Conservation (phyloP, 2,329 filamentous ascomycete species). For the Hypomyces rosellus region DNA sequence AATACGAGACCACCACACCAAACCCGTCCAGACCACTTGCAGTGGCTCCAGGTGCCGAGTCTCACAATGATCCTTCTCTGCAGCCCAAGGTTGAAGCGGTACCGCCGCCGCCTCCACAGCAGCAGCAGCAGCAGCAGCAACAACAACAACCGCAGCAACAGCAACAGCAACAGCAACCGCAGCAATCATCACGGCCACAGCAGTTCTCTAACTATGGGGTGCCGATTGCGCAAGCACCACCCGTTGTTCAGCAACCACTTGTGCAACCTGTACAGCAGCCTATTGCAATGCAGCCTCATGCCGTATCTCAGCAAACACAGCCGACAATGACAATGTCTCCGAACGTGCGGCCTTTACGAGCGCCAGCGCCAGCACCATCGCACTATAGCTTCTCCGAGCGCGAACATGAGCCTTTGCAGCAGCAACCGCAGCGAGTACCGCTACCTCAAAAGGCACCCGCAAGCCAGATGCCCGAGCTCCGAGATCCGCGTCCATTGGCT, state of each 20-base stretch:
- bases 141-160: neutral
- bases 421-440: constrained; percentile 32
- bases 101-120: constrained; percentile 1
- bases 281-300: constrained; percentile 29
- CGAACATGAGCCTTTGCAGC: constrained; percentile 28
- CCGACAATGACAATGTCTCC: constrained; percentile 46
- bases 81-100: constrained; percentile 40
- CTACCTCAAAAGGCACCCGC: constrained; percentile 34
- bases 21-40: constrained; percentile 36
- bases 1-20: constrained; percentile 38
- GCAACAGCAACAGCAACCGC: neutral
- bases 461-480: constrained; percentile 27
- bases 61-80: constrained; percentile 38
- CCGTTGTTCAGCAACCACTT: constrained; percentile 21
- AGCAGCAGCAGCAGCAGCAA: neutral
- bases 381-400: constrained; percentile 41
- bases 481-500: constrained; percentile 28
- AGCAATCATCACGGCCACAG: constrained; percentile 28
- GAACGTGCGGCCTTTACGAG: constrained; percentile 33
- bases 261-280: constrained; percentile 21
- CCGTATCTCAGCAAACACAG: constrained; percentile 30
- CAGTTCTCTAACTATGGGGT: constrained; percentile 38
- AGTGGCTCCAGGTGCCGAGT: constrained; percentile 39
- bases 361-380: constrained; percentile 35
- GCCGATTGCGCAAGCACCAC: constrained; percentile 39